Evolutionary conservation across 1,139 yeast species (phyloP), one percentile per base, ranked within the genome.

Genomic region (Taphrina communis): DNA sequence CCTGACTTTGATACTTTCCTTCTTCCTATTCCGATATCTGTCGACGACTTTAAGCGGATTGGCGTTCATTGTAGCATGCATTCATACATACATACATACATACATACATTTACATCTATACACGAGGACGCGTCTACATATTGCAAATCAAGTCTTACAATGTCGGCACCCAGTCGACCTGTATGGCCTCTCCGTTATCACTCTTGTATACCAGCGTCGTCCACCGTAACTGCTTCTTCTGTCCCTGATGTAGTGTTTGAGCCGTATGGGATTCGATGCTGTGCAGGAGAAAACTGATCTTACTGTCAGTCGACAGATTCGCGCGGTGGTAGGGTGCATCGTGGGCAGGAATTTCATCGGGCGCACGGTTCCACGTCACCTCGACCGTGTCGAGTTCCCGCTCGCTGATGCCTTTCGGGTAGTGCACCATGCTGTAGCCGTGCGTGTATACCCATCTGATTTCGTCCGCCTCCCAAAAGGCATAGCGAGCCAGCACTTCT

Each of bases 91-190:
- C 31, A 19, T 56, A 25, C n/a, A n/a, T n/a, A 6, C 12, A 14
- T 9, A 19, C 31, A 19, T 56, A 25, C 31, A 25, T 25, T 25
- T 25, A 25, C 31, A 25, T 25, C 31, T 25, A 25, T 25, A 25
- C 31, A 25, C 31, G 4, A 25, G 31, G 31, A 25, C 31, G 31
- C 2, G 31, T 4, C 31, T 25, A 25, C 31, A 25, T 25, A 25
- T 25, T 25, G 31, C 31, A 25, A 2, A 25, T 25, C 31, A 25
- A 25, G 31, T 25, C 31, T 25, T 14, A 39, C 11, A 48, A 35
- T 8, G 56, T 25, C 12, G 56, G n/a, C 12, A 63, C 55, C 67
- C 67, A 63, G 25, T 63, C 67, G 55, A 63, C 46, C 21, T 63
- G 55, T n/a, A 63, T 35, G 6, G 52, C 59, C 19, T 44, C 38